Conservation (phyloP, 257 asterid genomes). For the Ilex aquifolium region DNA sequence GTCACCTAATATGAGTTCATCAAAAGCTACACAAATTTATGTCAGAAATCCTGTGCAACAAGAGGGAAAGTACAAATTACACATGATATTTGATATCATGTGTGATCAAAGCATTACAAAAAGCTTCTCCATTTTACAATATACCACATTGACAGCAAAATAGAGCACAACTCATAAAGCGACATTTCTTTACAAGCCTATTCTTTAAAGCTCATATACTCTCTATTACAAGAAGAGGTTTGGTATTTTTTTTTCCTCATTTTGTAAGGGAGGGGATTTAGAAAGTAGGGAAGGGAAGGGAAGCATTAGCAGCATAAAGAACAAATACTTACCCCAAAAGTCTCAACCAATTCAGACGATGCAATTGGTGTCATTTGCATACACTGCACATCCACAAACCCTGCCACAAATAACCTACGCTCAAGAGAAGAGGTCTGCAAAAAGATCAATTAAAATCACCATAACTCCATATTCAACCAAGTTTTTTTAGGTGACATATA, state of each 20-base stretch:
- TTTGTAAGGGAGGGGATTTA: background rate
- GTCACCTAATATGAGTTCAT: no score
- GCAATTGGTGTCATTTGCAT: background rate
- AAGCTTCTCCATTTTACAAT: no score
- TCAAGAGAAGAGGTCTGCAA: constrained; percentile 60
- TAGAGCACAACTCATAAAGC: background rate
- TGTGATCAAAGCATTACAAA: no score
- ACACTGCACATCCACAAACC: constrained; percentile 54
- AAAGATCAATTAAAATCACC: constrained; percentile 4
- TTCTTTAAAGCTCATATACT: background rate
- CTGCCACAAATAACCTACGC: constrained; percentile 69
- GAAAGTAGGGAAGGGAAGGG: background rate
- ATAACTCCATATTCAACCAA: background rate
- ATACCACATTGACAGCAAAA: no score
- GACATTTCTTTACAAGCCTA: background rate
- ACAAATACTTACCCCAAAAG: constrained; percentile 52
- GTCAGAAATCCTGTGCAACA: no score
- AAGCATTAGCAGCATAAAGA: background rate
- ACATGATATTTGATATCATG: no score
- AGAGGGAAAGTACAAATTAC: no score
- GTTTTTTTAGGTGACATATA: no score
- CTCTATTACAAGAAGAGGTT: no score
- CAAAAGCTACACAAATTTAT: no score
- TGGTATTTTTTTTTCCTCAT: no score
- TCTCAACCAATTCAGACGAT: constrained; percentile 37